Percentiles rank a stretch among this genome's conserved stretches.
These are phyloP conservation scores for Macrophomina phaseolina DNA, from an alignment of 2,329 filamentous ascomycete species.

Conservation along the genomic window DNA sequence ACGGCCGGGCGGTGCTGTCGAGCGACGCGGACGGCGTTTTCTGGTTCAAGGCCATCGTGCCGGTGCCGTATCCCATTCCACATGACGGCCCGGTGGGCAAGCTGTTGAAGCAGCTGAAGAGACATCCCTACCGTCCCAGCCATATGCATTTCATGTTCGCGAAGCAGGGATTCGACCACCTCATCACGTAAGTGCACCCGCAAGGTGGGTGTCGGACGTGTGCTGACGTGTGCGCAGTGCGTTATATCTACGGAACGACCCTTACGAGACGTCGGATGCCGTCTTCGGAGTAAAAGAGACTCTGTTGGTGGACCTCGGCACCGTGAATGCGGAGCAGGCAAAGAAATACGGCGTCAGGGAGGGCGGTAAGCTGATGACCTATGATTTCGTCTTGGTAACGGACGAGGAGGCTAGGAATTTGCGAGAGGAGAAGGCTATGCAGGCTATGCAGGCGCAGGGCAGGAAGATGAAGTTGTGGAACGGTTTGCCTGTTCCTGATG, in stretches of 20 bases:
- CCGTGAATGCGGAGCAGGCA: slow-evolving; percentile 60
- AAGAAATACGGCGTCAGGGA: slow-evolving; percentile 68
- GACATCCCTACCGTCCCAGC: slow-evolving; percentile 78
- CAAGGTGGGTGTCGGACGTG: background rate
- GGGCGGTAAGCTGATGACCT: slow-evolving; percentile 67
- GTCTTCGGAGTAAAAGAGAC: slow-evolving; percentile 88
- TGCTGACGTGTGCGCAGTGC: slow-evolving; percentile 58
- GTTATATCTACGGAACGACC: slow-evolving; percentile 77
- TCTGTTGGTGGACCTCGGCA: slow-evolving; percentile 69
- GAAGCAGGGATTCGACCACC: slow-evolving; percentile 76
- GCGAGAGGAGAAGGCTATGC: slow-evolving; percentile 68
- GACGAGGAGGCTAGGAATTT: slow-evolving; percentile 71
- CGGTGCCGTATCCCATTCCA: slow-evolving; percentile 85
- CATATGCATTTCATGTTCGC: slow-evolving; percentile 92
- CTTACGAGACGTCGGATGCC: slow-evolving; percentile 81
- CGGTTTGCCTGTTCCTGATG: slow-evolving; percentile 76
- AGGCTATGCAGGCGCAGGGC: slow-evolving; percentile 71
- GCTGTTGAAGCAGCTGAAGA: slow-evolving; percentile 66
- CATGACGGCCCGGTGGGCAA: slow-evolving; percentile 78
- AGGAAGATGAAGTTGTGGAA: slow-evolving; percentile 74
- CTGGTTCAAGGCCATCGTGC: slow-evolving; percentile 85
- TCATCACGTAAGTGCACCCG: slow-evolving; percentile 75
- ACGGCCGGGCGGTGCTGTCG: slow-evolving; percentile 73
- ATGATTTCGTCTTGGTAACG: slow-evolving; percentile 80
- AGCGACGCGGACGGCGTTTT: slow-evolving; percentile 76